Base-by-base conservation (phyloP, 345 rosid genomes). In the Rhizophora apiculata region DNA sequence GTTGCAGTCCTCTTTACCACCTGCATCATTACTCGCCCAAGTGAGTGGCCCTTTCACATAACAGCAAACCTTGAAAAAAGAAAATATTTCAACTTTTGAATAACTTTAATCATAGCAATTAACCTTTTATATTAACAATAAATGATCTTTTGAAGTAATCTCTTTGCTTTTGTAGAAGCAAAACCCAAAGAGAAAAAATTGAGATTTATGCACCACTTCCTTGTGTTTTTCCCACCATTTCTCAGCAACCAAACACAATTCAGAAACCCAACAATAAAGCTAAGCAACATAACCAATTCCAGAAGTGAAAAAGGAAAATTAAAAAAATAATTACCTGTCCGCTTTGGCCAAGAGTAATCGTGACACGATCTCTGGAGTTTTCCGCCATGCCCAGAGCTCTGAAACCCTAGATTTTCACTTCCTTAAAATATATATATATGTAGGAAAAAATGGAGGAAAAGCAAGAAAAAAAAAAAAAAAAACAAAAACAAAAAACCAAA, bases 291-390 rank as follows among this genome's bases (percentile, higher is more conserved):
- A 69, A 48, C 3, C 19, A 43, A 6, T 37, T 18, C 11, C 32
- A 27, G 49, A 29, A n/a, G 6, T 2, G 24, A 27, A 32, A 53
- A 20, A 13, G 0, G n/a, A 32, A 65, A 27, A n/a, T 3, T 9
- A 53, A n/a, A 56, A 16, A 21, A 7, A 68, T n/a, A 70, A 61
- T 65, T 69, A 95, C 99, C 97, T 88, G 96, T 43, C 96, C 91
- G 60, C 85, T 71, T 68, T 86, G 87, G 7, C 97, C 99, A 56
- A 91, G 89, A 75, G 96, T 92, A 24, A 94, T 88, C 36, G 97
- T 89, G 66, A 91, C 85, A 39, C 93, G 85, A 73, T 83, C 82
- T 26, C 85, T 82, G 15, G 90, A 82, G 84, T 80, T 76, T 77
- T 88, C 96, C 43, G 96, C 77, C 99, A 91, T 94, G 69, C 71